Conservation (phyloP, 2,329 filamentous ascomycete genomes). For the Pseudocercospora crystallina region DNA sequence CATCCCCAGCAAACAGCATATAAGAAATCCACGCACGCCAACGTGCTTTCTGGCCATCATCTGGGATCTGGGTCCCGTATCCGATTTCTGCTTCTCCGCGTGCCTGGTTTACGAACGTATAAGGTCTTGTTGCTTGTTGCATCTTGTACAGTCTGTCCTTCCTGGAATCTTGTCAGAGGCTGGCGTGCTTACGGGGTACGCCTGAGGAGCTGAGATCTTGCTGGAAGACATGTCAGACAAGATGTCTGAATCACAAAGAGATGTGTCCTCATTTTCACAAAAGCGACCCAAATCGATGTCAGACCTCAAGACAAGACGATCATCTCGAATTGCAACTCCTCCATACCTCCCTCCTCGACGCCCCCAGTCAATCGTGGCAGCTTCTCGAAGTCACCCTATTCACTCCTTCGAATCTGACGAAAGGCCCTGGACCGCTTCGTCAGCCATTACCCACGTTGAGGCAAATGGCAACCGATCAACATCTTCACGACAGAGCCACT, state of each 20-base stretch:
- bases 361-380: neutral
- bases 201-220: neutral
- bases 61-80: neutral
- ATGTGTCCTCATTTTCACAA: constrained; percentile 3
- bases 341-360: constrained; percentile 18
- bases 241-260: constrained; percentile 4
- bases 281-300: constrained; percentile 16
- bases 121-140: constrained; percentile 6
- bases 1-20: constrained; percentile 17
- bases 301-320: constrained; percentile 14
- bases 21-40: constrained; percentile 8
- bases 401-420: neutral
- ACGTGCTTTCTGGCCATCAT: constrained; percentile 8
- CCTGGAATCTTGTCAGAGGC: no score
- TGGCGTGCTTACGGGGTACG: no score
- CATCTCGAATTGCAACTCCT: constrained; percentile 12
- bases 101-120: neutral
- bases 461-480: neutral
- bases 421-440: constrained; percentile 13
- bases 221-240: neutral
- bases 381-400: no score
- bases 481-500: no score
- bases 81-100: constrained; percentile 7
- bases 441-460: constrained; percentile 12
- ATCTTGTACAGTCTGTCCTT: neutral